Conservation (phyloP, 805 yeast species). For the Dipodascus albidus region DNA sequence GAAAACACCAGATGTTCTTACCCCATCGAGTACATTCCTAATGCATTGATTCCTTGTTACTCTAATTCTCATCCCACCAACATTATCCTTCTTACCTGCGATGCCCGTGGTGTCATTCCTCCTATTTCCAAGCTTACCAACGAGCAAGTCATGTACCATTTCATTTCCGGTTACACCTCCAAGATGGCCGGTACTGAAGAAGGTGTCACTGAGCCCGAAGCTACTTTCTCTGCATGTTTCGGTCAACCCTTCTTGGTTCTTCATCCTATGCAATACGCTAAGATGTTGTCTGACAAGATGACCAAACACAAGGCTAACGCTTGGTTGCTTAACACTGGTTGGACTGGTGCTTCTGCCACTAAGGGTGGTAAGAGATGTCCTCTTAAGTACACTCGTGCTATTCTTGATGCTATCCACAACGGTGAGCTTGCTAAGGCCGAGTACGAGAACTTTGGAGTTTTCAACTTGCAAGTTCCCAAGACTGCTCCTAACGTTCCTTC, state of each 20-base stretch:
- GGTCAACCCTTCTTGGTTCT: constrained; percentile 98
- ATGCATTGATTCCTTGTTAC: constrained; percentile 90
- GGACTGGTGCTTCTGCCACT: constrained; percentile 91
- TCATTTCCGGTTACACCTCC: constrained; percentile 96
- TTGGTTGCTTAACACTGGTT: constrained; percentile 95
- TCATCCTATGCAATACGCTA: constrained; percentile 97
- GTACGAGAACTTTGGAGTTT: constrained; percentile 75
- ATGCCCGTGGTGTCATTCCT: constrained; percentile 95
- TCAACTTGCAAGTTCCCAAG: constrained; percentile 81
- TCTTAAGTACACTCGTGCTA: constrained; percentile 93
- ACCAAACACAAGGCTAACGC: constrained; percentile 80
- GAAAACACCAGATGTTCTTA: constrained; percentile 98
- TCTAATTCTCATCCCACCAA: constrained; percentile 87
- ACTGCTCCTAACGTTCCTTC: constrained; percentile 71
- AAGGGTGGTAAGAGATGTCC: constrained; percentile 97
- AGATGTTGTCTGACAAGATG: constrained; percentile 91
- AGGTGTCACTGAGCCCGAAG: constrained; percentile 97
- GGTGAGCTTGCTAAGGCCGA: constrained; percentile 74
- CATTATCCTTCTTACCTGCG: constrained; percentile 88
- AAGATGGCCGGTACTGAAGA: constrained; percentile 99
- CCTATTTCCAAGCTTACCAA: constrained; percentile 90
- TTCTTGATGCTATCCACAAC: constrained; percentile 85
- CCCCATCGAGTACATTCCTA: constrained; percentile 94
- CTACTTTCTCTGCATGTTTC: constrained; percentile 96
- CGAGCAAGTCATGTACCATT: constrained; percentile 98